Evolutionary conservation across 352 stramenopile genomes (phyloP).

Genomic region (Phytophthora melonis): DNA sequence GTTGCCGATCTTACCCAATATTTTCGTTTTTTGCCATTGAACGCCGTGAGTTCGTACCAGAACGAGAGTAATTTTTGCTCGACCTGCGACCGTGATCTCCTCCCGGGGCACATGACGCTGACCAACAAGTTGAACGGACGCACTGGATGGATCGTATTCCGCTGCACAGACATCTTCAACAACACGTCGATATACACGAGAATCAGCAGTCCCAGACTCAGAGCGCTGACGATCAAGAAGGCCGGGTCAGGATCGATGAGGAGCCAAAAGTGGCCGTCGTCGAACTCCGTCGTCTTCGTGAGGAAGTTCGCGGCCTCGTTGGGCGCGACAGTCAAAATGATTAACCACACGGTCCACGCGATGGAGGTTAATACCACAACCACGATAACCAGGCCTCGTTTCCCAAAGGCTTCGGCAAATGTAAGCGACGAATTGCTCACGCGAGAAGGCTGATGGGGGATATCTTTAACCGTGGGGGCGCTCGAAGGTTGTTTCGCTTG

Average conservation of each 20-base stretch:
- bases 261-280: conserved; percentile 51
- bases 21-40: background rate
- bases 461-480: background rate
- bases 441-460: background rate
- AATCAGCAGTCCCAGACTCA: conserved; percentile 2
- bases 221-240: conserved; percentile 3
- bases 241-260: conserved; percentile 10
- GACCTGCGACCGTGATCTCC: background rate
- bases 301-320: conserved; percentile 46
- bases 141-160: background rate
- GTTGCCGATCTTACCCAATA: background rate
- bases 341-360: conserved; percentile 39
- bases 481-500: background rate
- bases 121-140: background rate
- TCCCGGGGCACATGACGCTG: background rate
- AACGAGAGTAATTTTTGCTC: background rate
- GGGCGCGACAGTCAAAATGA: conserved; percentile 36
- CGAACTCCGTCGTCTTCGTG: conserved; percentile 45
- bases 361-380: conserved; percentile 19
- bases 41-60: background rate
- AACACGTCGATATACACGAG: conserved; percentile 9
- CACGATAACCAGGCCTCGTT: conserved; percentile 17
- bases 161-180: conserved; percentile 14
- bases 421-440: background rate
- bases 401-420: conserved; percentile 19